Percentiles rank a stretch among this genome's conserved stretches.
Conservation (phyloP, 2,329 filamentous ascomycete genomes). For the Fusarium euwallaceae region DNA sequence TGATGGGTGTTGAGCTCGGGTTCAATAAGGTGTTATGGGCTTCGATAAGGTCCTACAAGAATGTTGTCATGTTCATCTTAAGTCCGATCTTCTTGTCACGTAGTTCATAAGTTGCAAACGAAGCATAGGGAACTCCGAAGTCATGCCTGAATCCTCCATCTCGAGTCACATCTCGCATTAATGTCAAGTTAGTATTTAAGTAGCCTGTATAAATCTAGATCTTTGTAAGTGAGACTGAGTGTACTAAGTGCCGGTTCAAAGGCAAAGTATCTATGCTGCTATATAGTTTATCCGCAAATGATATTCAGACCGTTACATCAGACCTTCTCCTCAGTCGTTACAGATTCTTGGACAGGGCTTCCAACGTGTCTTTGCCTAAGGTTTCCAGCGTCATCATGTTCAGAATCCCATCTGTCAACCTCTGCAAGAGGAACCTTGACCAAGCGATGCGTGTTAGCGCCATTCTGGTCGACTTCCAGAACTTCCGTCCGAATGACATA, state of each 20-base stretch:
- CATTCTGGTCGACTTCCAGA: slow-evolving; percentile 56
- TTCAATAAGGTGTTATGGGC: not conserved
- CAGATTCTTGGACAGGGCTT: not conserved
- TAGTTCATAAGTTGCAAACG: too few species aligned
- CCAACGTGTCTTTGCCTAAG: not conserved
- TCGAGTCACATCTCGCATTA: not conserved
- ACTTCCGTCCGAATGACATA: slow-evolving; percentile 70
- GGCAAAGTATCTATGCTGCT: not conserved
- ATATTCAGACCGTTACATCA: not conserved
- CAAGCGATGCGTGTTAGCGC: slow-evolving; percentile 60
- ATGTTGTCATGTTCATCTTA: not conserved
- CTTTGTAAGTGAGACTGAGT: not conserved
- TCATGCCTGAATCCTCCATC: not conserved
- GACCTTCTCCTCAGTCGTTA: slow-evolving; percentile 1
- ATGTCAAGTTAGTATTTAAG: not conserved
- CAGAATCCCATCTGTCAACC: slow-evolving; percentile 68
- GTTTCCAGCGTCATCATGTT: slow-evolving; percentile 65
- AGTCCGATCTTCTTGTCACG: not conserved
- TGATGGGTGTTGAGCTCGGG: not conserved
- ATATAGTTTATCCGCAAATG: not conserved
- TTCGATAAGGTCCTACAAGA: not conserved
- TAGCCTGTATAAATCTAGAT: not conserved
- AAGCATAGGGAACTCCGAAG: too few species aligned
- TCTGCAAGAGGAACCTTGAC: slow-evolving; percentile 66
- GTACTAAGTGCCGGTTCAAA: not conserved